A percentile compares a stretch with the other conserved stretches of the same genome.
Conservation (phyloP, 441 rosid genomes). For the Corymbia calophylla region DNA sequence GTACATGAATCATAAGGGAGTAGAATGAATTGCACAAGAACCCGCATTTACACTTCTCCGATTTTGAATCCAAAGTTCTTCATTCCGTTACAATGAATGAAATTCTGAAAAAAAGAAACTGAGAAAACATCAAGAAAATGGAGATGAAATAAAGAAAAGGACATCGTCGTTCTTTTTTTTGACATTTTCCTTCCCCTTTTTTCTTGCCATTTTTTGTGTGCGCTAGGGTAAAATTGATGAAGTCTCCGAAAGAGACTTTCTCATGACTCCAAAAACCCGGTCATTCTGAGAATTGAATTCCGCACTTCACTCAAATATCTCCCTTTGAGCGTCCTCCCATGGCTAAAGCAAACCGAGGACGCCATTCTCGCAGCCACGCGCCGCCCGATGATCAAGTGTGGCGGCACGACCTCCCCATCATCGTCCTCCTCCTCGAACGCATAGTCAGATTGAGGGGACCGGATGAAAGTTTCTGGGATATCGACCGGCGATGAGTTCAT, state of each 20-base stretch:
- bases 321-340: conserved; percentile 81
- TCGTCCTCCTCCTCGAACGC: conserved; percentile 11
- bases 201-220: neutral
- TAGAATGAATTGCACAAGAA: neutral
- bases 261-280: conserved; percentile 76
- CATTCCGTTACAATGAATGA: neutral
- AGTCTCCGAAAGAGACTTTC: neutral
- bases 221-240: neutral
- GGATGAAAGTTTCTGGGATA: conserved; percentile 28
- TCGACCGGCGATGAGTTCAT: conserved; percentile 34
- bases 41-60: neutral
- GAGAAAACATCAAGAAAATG: neutral
- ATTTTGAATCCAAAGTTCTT: neutral
- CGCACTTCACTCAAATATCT: conserved; percentile 72
- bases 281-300: conserved; percentile 72
- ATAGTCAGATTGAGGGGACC: neutral
- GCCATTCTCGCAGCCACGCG: conserved; percentile 52
- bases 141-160: neutral
- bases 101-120: neutral
- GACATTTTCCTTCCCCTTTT: neutral
- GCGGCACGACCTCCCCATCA: conserved; percentile 42
- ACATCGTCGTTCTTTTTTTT: neutral
- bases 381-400: conserved; percentile 55
- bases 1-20: neutral
- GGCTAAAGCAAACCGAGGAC: conserved; percentile 64